Conservation (phyloP, 805 yeast genomes). For the Priceomyces haplophilus region DNA sequence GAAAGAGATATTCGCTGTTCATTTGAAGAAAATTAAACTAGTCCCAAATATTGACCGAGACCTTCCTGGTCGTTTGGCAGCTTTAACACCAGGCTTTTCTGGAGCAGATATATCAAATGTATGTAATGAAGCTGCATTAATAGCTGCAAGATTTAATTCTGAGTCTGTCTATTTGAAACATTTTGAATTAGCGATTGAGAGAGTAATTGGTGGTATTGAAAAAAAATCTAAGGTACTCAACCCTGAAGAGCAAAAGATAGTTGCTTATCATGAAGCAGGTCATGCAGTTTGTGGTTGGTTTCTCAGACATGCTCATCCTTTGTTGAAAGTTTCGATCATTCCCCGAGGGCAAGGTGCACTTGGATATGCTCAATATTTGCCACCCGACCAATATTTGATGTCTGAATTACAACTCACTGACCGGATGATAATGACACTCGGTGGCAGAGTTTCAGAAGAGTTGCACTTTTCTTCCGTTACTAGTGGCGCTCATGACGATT, state of each 20-base stretch:
- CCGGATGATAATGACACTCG: constrained; percentile 94
- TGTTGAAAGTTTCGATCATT: constrained; percentile 90
- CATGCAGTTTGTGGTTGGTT: constrained; percentile 99
- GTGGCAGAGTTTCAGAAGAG: constrained; percentile 97
- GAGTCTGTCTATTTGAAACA: constrained; percentile 69
- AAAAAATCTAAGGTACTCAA: constrained; percentile 81
- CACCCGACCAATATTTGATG: constrained; percentile 83
- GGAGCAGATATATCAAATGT: constrained; percentile 99
- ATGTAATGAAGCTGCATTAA: constrained; percentile 95
- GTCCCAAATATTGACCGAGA: constrained; percentile 40
- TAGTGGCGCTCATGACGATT: constrained; percentile 94
- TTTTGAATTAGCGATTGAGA: constrained; percentile 94
- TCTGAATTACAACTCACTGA: constrained; percentile 76
- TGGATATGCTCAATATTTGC: constrained; percentile 96
- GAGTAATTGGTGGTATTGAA: constrained; percentile 95
- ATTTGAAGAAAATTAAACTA: constrained; percentile 69
- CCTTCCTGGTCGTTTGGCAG: constrained; percentile 85
- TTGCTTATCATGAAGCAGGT: constrained; percentile 98
- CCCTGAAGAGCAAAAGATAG: constrained; percentile 82
- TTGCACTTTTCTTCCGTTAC: constrained; percentile 88
- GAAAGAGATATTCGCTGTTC: constrained; percentile 86
- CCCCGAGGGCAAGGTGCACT: constrained; percentile 97
- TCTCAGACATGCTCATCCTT: constrained; percentile 85
- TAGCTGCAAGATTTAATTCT: constrained; percentile 85
- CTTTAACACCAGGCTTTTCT: constrained; percentile 95